These are phyloP conservation scores for Cryptococcus neoformans DNA, from an alignment of 1,284 basidiomycete genomes.

Conservation along the genomic window DNA sequence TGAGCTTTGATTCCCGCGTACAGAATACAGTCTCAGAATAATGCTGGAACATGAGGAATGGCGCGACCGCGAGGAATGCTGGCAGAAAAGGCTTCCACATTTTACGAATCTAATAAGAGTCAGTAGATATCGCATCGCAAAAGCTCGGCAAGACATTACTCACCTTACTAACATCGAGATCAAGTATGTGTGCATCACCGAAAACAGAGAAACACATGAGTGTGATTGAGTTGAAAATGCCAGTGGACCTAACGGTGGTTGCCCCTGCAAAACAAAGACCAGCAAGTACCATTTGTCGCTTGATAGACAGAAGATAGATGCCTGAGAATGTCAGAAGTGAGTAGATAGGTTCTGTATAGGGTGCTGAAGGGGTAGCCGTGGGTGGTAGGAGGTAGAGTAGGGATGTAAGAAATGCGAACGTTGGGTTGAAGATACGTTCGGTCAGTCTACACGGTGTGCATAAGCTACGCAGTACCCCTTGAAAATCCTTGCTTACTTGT, in stretches of 20 bases:
- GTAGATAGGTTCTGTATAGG: constrained; percentile 83
- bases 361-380: constrained; percentile 70
- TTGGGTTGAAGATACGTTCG: constrained; percentile 29
- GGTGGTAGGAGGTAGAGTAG: constrained; percentile 74
- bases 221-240: constrained; percentile 58
- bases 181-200: too few species aligned
- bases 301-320: constrained; percentile 39
- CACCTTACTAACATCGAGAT: too few species aligned
- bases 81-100: constrained; percentile 15
- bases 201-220: too few species aligned
- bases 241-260: constrained; percentile 74
- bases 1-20: constrained; percentile 2
- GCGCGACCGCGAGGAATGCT: constrained; percentile 55
- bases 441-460: constrained; percentile 38
- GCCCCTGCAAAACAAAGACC: constrained; percentile 65
- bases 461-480: constrained; percentile 49
- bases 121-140: too few species aligned
- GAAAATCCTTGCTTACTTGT: constrained; percentile 51
- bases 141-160: too few species aligned
- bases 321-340: constrained; percentile 74
- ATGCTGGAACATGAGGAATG: constrained; percentile 69
- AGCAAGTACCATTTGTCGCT: constrained; percentile 56
- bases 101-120: neutral
- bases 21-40: constrained; percentile 69
- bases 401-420: constrained; percentile 61